phyloP scores from a whole-genome alignment of 139 green algal species.

The Micractinium sp. region DNA sequence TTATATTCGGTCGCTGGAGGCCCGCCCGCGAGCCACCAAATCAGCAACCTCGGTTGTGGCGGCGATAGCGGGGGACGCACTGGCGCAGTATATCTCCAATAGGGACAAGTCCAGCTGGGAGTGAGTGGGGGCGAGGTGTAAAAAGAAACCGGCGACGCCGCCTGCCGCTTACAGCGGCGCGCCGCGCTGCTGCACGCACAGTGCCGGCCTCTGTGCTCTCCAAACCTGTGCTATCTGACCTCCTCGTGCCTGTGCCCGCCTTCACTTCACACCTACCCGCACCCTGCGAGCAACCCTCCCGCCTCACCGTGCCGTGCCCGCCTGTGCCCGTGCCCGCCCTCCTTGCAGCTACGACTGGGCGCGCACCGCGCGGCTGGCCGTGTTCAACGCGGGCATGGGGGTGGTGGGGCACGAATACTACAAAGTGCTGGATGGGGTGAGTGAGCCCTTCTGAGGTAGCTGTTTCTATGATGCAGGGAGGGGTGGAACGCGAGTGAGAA shows the following conservation, averaged over 20 bases:
- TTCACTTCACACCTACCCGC: not conserved
- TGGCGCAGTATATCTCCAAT: constrained; percentile 37
- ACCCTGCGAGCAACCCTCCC: too few species aligned
- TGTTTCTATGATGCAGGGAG: too few species aligned
- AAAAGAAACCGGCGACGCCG: too few species aligned
- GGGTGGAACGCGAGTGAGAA: too few species aligned
- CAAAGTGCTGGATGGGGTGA: constrained; percentile 37
- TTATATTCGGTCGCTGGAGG: not conserved
- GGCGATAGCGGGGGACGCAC: constrained; percentile 35
- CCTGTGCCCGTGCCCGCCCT: not conserved
- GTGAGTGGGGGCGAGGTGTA: not conserved
- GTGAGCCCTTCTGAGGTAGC: too few species aligned
- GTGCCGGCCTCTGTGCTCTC: not conserved
- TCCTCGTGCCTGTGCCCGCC: not conserved
- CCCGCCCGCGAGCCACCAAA: not conserved
- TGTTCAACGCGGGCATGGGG: constrained; percentile 37
- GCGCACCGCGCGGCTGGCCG: constrained; percentile 33
- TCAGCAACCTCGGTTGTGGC: constrained; percentile 30
- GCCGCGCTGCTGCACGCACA: too few species aligned
- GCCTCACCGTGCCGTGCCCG: too few species aligned
- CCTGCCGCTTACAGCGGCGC: too few species aligned
- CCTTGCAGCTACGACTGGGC: constrained; percentile 37
- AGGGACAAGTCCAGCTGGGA: constrained; percentile 2
- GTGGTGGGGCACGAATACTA: constrained; percentile 34
- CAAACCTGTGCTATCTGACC: not conserved